Percentiles rank a stretch among this genome's conserved stretches.
Conservation (phyloP, 1,284 basidiomycete genomes). For the Moesziomyces parantarcticus region DNA sequence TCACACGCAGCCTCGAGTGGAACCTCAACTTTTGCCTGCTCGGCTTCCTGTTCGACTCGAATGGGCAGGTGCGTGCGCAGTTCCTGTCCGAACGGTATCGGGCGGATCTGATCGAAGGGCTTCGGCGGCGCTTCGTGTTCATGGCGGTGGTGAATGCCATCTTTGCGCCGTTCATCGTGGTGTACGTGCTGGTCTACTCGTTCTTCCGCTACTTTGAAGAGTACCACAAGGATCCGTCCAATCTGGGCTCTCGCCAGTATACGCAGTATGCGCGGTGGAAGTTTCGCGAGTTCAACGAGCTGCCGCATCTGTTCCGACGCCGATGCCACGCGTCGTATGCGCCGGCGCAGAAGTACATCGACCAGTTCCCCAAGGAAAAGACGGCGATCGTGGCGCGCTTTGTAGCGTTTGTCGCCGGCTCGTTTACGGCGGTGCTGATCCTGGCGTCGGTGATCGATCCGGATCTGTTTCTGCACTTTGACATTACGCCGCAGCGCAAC, state of each 20-base stretch:
- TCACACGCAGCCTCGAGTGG: slow-evolving; percentile 94
- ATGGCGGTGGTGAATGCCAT: slow-evolving; percentile 95
- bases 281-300: slow-evolving; percentile 97
- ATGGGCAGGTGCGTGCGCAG: slow-evolving; percentile 86
- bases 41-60: slow-evolving; percentile 89
- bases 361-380: slow-evolving; percentile 96
- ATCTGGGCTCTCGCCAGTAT: slow-evolving; percentile 89
- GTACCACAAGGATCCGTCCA: slow-evolving; percentile 97
- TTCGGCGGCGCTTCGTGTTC: slow-evolving; percentile 87
- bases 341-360: slow-evolving; percentile 90
- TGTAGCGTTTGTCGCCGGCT: slow-evolving; percentile 93
- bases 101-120: slow-evolving; percentile 79
- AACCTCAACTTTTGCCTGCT: slow-evolving; percentile 93
- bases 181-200: slow-evolving; percentile 96
- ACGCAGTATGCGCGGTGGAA: slow-evolving; percentile 97
- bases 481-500: slow-evolving; percentile 90
- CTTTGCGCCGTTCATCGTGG: slow-evolving; percentile 94
- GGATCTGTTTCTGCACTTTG: slow-evolving; percentile 85
- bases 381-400: slow-evolving; percentile 89
- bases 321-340: slow-evolving; percentile 89
- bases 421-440: slow-evolving; percentile 92
- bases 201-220: slow-evolving; percentile 99
- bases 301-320: slow-evolving; percentile 89
- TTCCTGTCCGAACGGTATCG: slow-evolving; percentile 88
- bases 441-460: slow-evolving; percentile 91